Base-by-base conservation (phyloP, 305 asterid species). In the Fraxinus baroniana region DNA sequence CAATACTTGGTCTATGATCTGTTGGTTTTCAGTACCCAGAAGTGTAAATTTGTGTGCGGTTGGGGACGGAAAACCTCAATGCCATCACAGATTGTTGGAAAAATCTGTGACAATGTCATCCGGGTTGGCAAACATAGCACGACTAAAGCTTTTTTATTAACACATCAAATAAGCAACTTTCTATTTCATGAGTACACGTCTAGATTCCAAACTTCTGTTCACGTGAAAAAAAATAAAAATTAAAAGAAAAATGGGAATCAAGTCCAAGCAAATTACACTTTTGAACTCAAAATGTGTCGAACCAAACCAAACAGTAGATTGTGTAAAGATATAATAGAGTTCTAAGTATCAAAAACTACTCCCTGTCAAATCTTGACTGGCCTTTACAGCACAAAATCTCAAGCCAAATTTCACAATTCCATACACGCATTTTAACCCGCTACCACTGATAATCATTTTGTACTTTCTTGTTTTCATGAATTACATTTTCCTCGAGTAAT, bases 401-500 rank as follows among this genome's bases (percentile, higher is more conserved):
- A 39, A 76, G 24, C 4, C 79, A 41, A 76, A 75, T 75, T 75
- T 75, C 60, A 41, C 62, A 10, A 26, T 76, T 75, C 18, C 64
- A 24, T 26, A 46, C 8, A 39, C 20, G 32, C 33, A 76, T 28
- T 44, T 39, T 3, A 22, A 76, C 60, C 30, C 64, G 8, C 32
- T 76, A 55, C 35, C 66, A 44, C 79, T 44, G 30, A 76, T 26
- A 76, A 33, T 26, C 28, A 37, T 75, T 41, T 10, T 76, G 22
- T 37, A n/a, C 8, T 52, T 52, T 49, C 60, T 41, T 13, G 64
- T 24, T 41, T 39, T 17, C 10, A 39, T 75, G 35, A 41, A 75
- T 75, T 22, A 75, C 64, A 39, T 75, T 75, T 76, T 41, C 79
- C 79, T 10, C 8, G 66, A 76, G n/a, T 22, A 15, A 76, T 76